phyloP scores from a whole-genome alignment of 1,139 yeast species.

The Spathaspora sp. region DNA sequence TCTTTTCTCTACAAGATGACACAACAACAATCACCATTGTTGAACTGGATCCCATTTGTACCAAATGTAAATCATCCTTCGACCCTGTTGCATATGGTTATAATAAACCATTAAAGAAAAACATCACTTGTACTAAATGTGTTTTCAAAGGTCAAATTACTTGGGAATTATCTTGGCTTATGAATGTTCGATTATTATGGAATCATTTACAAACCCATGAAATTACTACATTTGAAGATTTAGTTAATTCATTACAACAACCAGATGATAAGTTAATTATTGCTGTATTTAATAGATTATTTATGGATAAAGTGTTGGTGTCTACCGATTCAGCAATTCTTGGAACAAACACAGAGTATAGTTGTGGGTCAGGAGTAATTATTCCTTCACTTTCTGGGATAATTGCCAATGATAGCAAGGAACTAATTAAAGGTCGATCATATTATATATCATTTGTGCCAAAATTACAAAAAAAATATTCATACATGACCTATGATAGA shows the following conservation, averaged over 20 bases:
- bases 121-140: slow-evolving; percentile 18
- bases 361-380: slow-evolving; percentile 16
- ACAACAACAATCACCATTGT: not conserved
- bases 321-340: slow-evolving; percentile 10
- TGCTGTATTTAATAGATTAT: slow-evolving; percentile 17
- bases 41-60: slow-evolving; percentile 7
- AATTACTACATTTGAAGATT: slow-evolving; percentile 16
- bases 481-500: slow-evolving; percentile 8
- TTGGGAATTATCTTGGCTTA: slow-evolving; percentile 13
- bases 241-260: slow-evolving; percentile 10
- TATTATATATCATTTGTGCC: slow-evolving; percentile 20
- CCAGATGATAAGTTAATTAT: slow-evolving; percentile 6
- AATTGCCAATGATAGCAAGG: slow-evolving; percentile 10
- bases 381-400: slow-evolving; percentile 11
- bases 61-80: slow-evolving; percentile 13
- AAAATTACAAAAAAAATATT: slow-evolving; percentile 5
- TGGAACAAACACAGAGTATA: slow-evolving; percentile 8
- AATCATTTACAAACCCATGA: slow-evolving; percentile 12
- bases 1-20: not conserved
- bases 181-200: slow-evolving; percentile 21
- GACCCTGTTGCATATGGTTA: slow-evolving; percentile 19
- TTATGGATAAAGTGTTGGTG: slow-evolving; percentile 16
- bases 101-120: slow-evolving; percentile 3
- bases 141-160: slow-evolving; percentile 10
- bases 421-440: slow-evolving; percentile 7